Evolutionary conservation across 495 filamentous ascomycete genomes (phyloP), one percentile per base, ranked within the genome.

Genomic region (Terfezia claveryi): DNA sequence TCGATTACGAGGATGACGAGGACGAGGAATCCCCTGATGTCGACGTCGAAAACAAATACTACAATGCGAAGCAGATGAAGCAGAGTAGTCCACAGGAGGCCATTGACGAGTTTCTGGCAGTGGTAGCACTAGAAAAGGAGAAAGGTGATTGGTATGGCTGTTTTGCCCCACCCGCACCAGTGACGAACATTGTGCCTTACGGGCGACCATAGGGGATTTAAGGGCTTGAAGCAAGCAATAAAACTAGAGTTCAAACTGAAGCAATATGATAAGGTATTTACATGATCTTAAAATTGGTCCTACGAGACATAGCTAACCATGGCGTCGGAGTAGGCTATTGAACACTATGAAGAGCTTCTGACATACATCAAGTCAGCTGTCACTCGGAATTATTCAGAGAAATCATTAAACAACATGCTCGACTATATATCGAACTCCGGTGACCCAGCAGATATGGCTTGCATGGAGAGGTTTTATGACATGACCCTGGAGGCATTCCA

Each of bases 331-430:
- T 53, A 98, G 89, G 89, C 91, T 16, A 78, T 88, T n/a, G 81
- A 92, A 69, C 87, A 96, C 64, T 98, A 93, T 68, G 78, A 75
- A 56, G 88, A 96, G 67, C 85, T 98, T 32, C 80, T 98, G 57
- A 96, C 87, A 37, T 98, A 96, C 65, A 88, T 96, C 69, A 92
- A 88, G 66, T 91, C 85, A 27, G 88, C 91, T 23, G 89, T 96
- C 52, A 96, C 92, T 23, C 82, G 91, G 54, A 98, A 96, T 68
- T 95, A 96, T 68, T 95, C 92, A 9, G 91, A 98, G 67, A 98
- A 96, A 68, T 95, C 89, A 10, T 93, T 98, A 68, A 95, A 95
- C 71, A 98, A 94, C 66, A 94, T 98, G 81, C 85, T 98, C 36
- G 93, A 96, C 70, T 93, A 82, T 68, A 92, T 98, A 64, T 65